Evolutionary conservation across 2,329 filamentous ascomycete species (phyloP).

Genomic region (Colletotrichum somersetense): DNA sequence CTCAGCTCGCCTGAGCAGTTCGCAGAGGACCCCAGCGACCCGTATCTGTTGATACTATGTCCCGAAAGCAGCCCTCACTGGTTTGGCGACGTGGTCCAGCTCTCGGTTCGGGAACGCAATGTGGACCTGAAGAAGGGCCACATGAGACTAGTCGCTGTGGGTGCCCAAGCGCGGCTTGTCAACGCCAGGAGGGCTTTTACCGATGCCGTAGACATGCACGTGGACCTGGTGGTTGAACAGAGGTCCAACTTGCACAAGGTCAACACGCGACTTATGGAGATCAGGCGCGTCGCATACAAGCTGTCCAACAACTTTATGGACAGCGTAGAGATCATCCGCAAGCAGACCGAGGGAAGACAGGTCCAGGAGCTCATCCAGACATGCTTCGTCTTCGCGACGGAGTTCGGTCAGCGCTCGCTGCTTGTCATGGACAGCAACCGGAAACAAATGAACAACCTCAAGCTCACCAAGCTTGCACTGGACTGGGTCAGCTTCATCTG

Average conservation of each 20-base stretch:
- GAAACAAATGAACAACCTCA: constrained; percentile 96
- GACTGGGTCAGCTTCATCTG: constrained; percentile 99
- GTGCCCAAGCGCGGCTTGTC: constrained; percentile 81
- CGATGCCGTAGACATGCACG: constrained; percentile 82
- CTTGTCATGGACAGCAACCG: constrained; percentile 96
- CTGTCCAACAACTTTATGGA: constrained; percentile 99
- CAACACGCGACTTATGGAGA: constrained; percentile 90
- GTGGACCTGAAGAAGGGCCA: constrained; percentile 90
- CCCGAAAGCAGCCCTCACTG: constrained; percentile 85
- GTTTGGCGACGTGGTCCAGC: constrained; percentile 81
- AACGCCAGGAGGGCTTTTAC: constrained; percentile 84
- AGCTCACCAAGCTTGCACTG: constrained; percentile 90
- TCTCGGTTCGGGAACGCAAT: constrained; percentile 80
- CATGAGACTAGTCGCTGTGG: constrained; percentile 88
- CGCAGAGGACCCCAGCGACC: constrained; percentile 80
- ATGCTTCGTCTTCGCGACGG: constrained; percentile 98
- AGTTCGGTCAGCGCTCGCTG: constrained; percentile 95
- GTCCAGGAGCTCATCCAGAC: constrained; percentile 97
- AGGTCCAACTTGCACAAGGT: constrained; percentile 94
- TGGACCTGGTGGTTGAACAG: constrained; percentile 92
- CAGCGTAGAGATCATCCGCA: constrained; percentile 92
- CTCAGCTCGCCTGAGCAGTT: constrained; percentile 69
- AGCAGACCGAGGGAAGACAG: constrained; percentile 84
- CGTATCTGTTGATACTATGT: constrained; percentile 86
- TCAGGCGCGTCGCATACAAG: constrained; percentile 95